A percentile compares a stretch with the other conserved stretches of the same genome.
Evolutionary conservation across 148 eudicot genomes (phyloP).

Genomic region (Persicaria tinctoria): DNA sequence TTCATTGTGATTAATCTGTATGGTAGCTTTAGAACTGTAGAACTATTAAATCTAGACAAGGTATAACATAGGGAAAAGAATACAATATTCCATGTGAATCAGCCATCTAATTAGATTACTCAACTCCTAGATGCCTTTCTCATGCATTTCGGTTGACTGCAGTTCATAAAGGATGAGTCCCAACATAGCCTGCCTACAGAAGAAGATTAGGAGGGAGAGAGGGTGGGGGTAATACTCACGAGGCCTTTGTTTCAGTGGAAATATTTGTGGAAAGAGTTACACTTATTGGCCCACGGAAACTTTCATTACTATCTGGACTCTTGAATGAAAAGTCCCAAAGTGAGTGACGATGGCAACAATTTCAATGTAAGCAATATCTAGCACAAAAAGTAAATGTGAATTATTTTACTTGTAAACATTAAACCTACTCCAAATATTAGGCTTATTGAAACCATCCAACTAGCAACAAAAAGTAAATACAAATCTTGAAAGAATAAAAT

Average conservation of each 20-base stretch:
- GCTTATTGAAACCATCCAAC: no score
- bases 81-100: not conserved
- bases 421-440: no score
- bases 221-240: conserved; percentile 41
- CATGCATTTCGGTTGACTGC: conserved; percentile 23
- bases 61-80: conserved; percentile 5
- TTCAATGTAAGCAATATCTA: no score
- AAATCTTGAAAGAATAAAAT: no score
- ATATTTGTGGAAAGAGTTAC: not conserved
- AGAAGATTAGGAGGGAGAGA: not conserved
- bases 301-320: not conserved
- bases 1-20: conserved; percentile 80
- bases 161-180: conserved; percentile 11
- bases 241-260: conserved; percentile 71
- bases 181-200: not conserved
- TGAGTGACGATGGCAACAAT: no score
- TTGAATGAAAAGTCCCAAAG: no score
- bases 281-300: not conserved
- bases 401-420: no score
- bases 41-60: conserved; percentile 35
- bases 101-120: not conserved
- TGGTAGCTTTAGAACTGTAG: conserved; percentile 37
- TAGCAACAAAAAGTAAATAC: no score
- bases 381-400: no score
- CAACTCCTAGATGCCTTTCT: conserved; percentile 40